Evolutionary conservation across 192 early-diverging fungal species (phyloP).

Genomic region (Geosiphon pyriformis): DNA sequence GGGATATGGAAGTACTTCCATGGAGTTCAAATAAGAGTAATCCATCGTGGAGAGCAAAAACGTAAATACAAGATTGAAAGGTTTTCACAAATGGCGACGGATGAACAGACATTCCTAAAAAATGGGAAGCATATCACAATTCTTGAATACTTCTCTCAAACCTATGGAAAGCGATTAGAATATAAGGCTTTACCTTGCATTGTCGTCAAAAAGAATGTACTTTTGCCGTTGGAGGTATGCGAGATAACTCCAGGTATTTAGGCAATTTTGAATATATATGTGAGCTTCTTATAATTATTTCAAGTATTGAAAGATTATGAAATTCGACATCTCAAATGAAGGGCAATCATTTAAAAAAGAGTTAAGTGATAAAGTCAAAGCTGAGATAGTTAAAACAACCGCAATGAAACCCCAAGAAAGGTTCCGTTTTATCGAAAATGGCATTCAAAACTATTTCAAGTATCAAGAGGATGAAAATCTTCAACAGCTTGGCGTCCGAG

Average conservation of each 20-base stretch:
- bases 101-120: conserved; percentile 63
- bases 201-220: conserved; percentile 2
- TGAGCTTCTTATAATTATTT: not conserved
- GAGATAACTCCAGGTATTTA: conserved; percentile 7
- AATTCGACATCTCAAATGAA: not conserved
- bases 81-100: conserved; percentile 62
- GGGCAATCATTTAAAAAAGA: conserved; percentile 12
- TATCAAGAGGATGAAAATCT: conserved; percentile 13
- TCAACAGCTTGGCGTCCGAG: not conserved
- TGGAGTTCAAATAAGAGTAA: conserved; percentile 48
- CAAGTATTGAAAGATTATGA: not conserved
- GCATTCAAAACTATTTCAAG: conserved; percentile 1
- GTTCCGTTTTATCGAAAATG: conserved; percentile 2
- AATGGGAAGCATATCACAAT: conserved; percentile 60
- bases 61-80: conserved; percentile 68
- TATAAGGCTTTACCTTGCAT: conserved; percentile 8
- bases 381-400: conserved; percentile 11
- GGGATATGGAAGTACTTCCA: conserved; percentile 32
- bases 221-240: conserved; percentile 16
- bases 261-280: no score
- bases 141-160: conserved; percentile 62
- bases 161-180: conserved; percentile 62
- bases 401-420: not conserved
- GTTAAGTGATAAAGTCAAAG: conserved; percentile 1
- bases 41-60: conserved; percentile 59